Base-by-base conservation (phyloP, 192 early-diverging fungal species). In the Backusella parvicylindrica region DNA sequence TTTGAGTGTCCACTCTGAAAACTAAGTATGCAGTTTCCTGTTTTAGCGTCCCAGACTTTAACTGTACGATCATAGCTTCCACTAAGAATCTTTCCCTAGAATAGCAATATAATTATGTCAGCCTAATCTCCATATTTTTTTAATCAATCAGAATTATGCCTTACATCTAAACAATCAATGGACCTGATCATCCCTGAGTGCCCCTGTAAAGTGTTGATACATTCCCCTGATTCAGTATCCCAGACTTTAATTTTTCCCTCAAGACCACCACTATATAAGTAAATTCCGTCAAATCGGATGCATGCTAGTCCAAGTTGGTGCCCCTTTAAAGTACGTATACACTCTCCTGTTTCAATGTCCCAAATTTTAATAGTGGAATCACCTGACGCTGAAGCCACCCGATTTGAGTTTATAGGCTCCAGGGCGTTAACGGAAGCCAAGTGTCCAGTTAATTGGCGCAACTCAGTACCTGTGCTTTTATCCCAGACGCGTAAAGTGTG, bases 361-460 rank as follows among this genome's bases (percentile, higher is more conserved):
- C 94, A 96, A 72, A 96, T 74, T 71, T 95, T 94, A 78, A 96
- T 85, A 64, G 90, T 81, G 7, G 86, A 85, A 73, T 96, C 97
- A 23, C 95, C 95, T 1, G 92, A 93, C 0, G 97, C 96, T 1
- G 93, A 95, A 3, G 90, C 95, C 15, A 98, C 85, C 26, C 84
- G 87, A 66, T 83, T 82, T 53, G 85, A 75, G 40, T 86, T 90
- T 33, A 89, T 68, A 32, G 96, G 76, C 76, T 97, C 92, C 8
- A 99, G 86, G 16, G 96, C 95, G 78, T 99, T 98, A 23, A 99
- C 98, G 1, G 97, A 95, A n/a, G 95, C 96, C 12, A 87, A 86
- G 75, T 98, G 98, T 21, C 95, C 96, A 18, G 81, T 65, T 70
- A 98, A 74, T 1, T 87, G 92, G 18, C 88, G 85, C 60, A 91